Evolutionary conservation across 2,329 filamentous ascomycete species (phyloP).

Genomic region (Arthrobotrys entomopaga): DNA sequence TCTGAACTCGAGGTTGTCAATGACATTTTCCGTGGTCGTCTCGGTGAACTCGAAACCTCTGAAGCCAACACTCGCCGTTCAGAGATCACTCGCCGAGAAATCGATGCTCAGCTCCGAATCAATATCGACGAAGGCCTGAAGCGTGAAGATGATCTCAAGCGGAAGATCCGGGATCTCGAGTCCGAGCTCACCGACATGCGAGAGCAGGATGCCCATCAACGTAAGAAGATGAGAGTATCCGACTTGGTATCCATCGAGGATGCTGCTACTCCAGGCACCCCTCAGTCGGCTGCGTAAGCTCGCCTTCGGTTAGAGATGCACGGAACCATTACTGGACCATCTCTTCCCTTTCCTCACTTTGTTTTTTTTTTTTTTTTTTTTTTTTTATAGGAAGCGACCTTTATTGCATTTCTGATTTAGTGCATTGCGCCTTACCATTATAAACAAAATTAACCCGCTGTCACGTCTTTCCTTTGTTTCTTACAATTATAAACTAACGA

Average conservation of each 20-base stretch:
- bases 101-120: conserved; percentile 68
- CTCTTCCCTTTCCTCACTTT: conserved; percentile 13
- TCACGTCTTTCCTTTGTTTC: conserved; percentile 54
- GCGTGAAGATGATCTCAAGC: conserved; percentile 82
- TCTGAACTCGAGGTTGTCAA: conserved; percentile 96
- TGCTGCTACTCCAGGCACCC: conserved; percentile 49
- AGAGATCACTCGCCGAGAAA: conserved; percentile 68
- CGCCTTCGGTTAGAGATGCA: conserved; percentile 38
- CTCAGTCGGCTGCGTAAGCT: conserved; percentile 52
- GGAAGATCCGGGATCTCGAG: conserved; percentile 82
- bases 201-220: conserved; percentile 56
- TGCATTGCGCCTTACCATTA: conserved; percentile 33
- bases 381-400: conserved; percentile 45
- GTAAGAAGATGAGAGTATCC: conserved; percentile 59
- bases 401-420: conserved; percentile 33
- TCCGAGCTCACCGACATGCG: conserved; percentile 63
- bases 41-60: conserved; percentile 79
- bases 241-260: conserved; percentile 56
- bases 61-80: conserved; percentile 74
- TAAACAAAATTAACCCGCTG: conserved; percentile 18
- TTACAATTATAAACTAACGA: conserved; percentile 43
- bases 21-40: conserved; percentile 78
- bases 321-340: conserved; percentile 6
- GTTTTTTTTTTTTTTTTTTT: conserved; percentile 42
- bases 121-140: conserved; percentile 80